Conservation (phyloP, 495 filamentous ascomycete genomes). For the Neurospora intermedia region DNA sequence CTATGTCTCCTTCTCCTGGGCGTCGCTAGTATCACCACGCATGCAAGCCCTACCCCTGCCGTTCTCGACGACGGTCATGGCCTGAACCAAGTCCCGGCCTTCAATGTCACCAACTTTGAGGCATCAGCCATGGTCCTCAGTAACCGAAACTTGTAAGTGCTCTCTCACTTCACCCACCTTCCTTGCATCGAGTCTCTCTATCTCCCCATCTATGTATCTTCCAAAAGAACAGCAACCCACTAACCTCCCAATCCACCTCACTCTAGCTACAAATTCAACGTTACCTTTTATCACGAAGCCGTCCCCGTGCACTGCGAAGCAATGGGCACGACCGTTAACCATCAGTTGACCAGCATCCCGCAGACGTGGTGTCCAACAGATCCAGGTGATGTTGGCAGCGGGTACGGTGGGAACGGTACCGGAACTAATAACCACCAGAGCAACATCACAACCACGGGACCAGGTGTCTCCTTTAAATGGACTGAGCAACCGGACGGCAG, state of each 20-base stretch:
- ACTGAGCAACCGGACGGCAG: neutral
- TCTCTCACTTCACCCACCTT: neutral
- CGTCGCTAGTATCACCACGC: neutral
- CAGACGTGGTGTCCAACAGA: constrained; percentile 10
- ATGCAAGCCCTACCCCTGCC: neutral
- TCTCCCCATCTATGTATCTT: neutral
- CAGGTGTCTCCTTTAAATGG: constrained; percentile 14
- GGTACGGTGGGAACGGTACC: neutral
- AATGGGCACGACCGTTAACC: constrained; percentile 13
- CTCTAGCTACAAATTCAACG: constrained; percentile 15
- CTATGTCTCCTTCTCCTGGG: neutral
- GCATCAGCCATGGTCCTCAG: constrained; percentile 15
- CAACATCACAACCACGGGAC: neutral
- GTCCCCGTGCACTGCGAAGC: constrained; percentile 6
- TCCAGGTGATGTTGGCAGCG: neutral
- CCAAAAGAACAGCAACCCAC: neutral
- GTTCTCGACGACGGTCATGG: neutral
- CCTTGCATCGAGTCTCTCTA: no score
- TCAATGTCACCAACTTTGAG: constrained; percentile 13
- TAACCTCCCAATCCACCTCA: neutral
- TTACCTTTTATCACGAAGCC: constrained; percentile 3
- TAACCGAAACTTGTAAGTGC: constrained; percentile 14
- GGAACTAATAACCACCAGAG: neutral
- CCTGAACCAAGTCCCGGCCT: constrained; percentile 5
- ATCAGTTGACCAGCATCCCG: constrained; percentile 5